Percentiles rank a stretch among this genome's conserved stretches.
These are phyloP conservation scores for Exophiala xenobiotica DNA, from an alignment of 2,329 filamentous ascomycete genomes.

Conservation along the genomic window DNA sequence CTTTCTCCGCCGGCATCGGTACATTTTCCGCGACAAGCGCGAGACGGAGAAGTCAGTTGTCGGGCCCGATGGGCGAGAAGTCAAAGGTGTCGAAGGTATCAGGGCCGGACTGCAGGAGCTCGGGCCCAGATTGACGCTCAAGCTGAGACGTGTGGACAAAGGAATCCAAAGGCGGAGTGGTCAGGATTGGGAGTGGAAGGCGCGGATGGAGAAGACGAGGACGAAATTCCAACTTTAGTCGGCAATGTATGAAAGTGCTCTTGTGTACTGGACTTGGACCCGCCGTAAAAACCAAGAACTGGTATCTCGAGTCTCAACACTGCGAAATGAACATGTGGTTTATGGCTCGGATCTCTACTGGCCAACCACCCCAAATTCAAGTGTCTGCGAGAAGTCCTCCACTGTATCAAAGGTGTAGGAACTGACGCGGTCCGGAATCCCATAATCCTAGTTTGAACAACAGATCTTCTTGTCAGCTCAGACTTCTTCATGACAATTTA, in stretches of 20 bases:
- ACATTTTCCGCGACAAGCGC: constrained; percentile 87
- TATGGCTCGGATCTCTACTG: too few relatives aligned
- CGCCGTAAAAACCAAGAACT: too few relatives aligned
- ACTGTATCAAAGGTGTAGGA: too few relatives aligned
- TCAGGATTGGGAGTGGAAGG: constrained; percentile 95
- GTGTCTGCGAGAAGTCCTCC: too few relatives aligned
- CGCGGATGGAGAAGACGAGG: constrained; percentile 87
- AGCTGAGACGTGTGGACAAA: constrained; percentile 86
- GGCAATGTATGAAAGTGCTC: too few relatives aligned
- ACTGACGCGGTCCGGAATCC: too few relatives aligned
- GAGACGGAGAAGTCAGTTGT: constrained; percentile 83
- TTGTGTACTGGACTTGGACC: too few relatives aligned
- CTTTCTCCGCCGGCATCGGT: constrained; percentile 85
- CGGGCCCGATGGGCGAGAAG: constrained; percentile 74
- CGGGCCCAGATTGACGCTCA: constrained; percentile 79
- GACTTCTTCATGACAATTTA: neutral
- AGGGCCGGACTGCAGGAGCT: constrained; percentile 86
- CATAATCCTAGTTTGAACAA: too few relatives aligned
- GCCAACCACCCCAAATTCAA: too few relatives aligned
- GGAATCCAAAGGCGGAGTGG: constrained; percentile 76
- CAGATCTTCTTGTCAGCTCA: neutral
- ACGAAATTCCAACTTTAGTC: constrained; percentile 91
- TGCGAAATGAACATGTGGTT: too few relatives aligned
- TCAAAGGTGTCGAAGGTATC: constrained; percentile 82
- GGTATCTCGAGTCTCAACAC: too few relatives aligned